A percentile compares a stretch with the other conserved stretches of the same genome.
Conservation (phyloP, 345 rosid species). For the Reutealis trisperma region DNA sequence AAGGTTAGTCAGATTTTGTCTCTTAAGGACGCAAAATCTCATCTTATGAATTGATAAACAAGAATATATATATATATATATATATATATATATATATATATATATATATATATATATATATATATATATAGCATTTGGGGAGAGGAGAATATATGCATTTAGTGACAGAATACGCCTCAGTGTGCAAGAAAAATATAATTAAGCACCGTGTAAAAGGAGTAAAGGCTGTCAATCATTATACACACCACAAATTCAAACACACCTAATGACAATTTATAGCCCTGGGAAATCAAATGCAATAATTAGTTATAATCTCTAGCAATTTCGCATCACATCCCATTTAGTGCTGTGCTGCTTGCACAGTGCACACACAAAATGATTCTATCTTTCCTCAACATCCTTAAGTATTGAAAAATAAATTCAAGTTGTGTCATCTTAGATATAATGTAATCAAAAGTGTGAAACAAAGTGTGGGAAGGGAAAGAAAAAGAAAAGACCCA, state of each 20-base stretch:
- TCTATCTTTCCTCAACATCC: background rate
- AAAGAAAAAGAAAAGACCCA: conserved; percentile 1
- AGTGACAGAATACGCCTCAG: no score
- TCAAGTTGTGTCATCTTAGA: background rate
- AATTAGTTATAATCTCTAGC: background rate
- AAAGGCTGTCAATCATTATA: background rate
- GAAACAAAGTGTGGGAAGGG: conserved; percentile 1
- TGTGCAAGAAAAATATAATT: background rate
- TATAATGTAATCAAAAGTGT: background rate
- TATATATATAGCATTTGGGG: no score
- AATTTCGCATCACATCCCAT: background rate
- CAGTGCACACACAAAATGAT: no score
- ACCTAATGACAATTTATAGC: background rate
- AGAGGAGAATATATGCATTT: no score
- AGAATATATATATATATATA: background rate
- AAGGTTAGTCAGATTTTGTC: background rate
- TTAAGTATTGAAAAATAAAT: background rate
- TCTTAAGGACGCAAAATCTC: background rate
- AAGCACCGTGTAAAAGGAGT: background rate
- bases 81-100: no score
- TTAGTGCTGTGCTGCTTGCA: background rate
- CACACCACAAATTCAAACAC: background rate
- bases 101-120: no score
- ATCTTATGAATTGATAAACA: background rate
- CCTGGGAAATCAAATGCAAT: background rate